Base-by-base conservation (phyloP, 2,329 filamentous ascomycete species). In the Aspergillus sp. region DNA sequence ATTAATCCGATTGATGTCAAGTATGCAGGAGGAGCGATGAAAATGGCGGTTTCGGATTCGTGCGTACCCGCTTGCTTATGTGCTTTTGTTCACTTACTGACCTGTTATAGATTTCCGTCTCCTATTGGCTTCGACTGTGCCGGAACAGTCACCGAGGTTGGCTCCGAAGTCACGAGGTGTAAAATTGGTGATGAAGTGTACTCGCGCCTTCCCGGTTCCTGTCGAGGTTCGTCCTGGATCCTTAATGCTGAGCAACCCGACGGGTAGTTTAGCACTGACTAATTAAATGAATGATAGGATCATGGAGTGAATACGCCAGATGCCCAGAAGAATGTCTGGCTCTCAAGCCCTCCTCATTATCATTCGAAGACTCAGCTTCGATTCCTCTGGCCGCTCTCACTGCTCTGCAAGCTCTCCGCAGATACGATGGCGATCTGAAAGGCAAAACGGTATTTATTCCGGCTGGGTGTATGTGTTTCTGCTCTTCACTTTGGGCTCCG, bases 381-480 rank as follows among this genome's bases (percentile, higher is more conserved):
- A 72, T 81, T 20, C 78, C 76, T 2, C 71, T 75, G 11, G 69
- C 74, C 4, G 72, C 72, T 1, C 65, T 80, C n/a, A 82, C 80
- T 2, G 77, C 80, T 0, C 69, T 78, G 22, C 82, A 85, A 65
- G 66, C 70, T 24, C 72, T 84, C 46, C 72, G 70, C 39, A 73
- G 70, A 2, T 82, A 76, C 0, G 61, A 81, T 32, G 78, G 78
- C n/a, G 77, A 75, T 18, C 75, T 85, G 0, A 69, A 77, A 20
- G 82, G 81, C 9, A 82, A 81, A 70, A 84, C 81, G 1, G 81
- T 83, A 1, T 82, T 82, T 58, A 74, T 86, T 6, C 77, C 81
- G 0, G 84, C 74, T 2, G 83, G 78, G 0, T 74, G 69, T 72
- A 66, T 55, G 68, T 42, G 18, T 10, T 6, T 6, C 36, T 2